Evolutionary conservation across 2,329 filamentous ascomycete genomes (phyloP), one percentile per base, ranked within the genome.

Genomic region (Rhinocladiella mackenziei): DNA sequence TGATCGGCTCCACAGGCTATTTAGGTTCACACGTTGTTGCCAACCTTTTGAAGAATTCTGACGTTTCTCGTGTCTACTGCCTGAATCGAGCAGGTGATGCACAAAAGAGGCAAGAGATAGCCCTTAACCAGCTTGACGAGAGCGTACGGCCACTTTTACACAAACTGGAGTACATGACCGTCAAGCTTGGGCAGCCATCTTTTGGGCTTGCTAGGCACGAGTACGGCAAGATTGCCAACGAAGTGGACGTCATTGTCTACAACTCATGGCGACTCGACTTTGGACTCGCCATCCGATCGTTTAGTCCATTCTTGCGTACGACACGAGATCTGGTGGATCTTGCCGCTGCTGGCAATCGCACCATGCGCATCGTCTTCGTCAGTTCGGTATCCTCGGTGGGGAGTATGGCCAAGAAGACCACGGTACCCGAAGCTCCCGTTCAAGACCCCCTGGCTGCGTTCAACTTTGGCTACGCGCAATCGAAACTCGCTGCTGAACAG

Each of bases 41-140:
- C n/a, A n/a, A n/a, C n/a, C n/a, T n/a, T n/a, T n/a, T n/a, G n/a
- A n/a, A n/a, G n/a, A n/a, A n/a, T n/a, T n/a, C n/a, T n/a, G n/a
- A n/a, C n/a, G n/a, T n/a, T n/a, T 15, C 31, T 33, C 31, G 31
- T 10, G 17, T 33, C 13, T 33, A 33, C 31, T 33, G 31, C 17
- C 10, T 33, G 15, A 33, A 33, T 15, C n/a, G 31, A 2, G 17
- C 31, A 33, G 31, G 17, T 14, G 31, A 33, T 33, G 31, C 31
- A 5, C 13, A 33, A 17, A 10, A 33, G 3, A 11, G 31, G 10
- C 31, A 33, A 18, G 3, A 15, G 10, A 15, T 13, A 18, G 31
- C 31, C 10, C 17, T 33, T 15, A 3, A 33, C 13, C 13, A 33
- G 13, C 9, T 33, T 11, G n/a, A 18, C 10, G 31, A 11, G n/a